Percentiles rank a stretch among this genome's conserved stretches.
Evolutionary conservation across 176 grass and related monocot species (phyloP).

Genomic region (Ananas comosus): DNA sequence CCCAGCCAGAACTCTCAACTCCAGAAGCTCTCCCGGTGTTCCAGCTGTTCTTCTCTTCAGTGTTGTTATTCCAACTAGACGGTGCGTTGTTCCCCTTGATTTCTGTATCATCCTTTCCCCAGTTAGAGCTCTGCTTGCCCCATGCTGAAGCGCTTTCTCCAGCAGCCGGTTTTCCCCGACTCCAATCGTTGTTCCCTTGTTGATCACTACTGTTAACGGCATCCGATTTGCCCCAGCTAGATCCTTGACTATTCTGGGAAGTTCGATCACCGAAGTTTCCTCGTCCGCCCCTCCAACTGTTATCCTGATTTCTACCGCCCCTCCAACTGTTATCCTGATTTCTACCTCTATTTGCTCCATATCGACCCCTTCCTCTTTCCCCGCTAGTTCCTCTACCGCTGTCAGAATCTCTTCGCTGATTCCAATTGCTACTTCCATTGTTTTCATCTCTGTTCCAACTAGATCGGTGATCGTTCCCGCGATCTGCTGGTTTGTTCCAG

Average conservation of each 20-base stretch:
- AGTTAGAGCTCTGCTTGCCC: conserved; percentile 19
- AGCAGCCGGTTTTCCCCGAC: conserved; percentile 9
- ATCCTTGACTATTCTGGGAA: background rate
- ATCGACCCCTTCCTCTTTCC: conserved; percentile 29
- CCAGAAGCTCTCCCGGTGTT: conserved; percentile 22
- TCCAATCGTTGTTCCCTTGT: conserved; percentile 24
- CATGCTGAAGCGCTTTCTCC: conserved; percentile 26
- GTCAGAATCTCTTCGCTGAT: conserved; percentile 21
- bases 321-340: background rate
- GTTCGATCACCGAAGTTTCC: background rate
- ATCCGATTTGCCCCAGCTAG: background rate
- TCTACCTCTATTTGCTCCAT: background rate
- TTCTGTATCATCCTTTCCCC: conserved; percentile 24
- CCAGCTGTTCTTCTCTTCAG: conserved; percentile 19
- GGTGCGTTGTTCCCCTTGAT: conserved; percentile 22
- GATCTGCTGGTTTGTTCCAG: background rate
- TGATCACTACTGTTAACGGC: background rate
- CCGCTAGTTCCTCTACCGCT: conserved; percentile 24
- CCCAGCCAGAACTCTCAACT: conserved; percentile 14
- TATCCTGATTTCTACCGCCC: background rate
- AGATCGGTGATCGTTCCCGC: conserved; percentile 21
- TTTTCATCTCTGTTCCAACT: conserved; percentile 29
- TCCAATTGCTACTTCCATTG: conserved; percentile 31
- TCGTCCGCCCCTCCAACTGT: background rate
- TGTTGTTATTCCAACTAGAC: conserved; percentile 19